These are phyloP conservation scores for Corymbia calophylla DNA, from an alignment of 441 rosid genomes.

Conservation along the genomic window DNA sequence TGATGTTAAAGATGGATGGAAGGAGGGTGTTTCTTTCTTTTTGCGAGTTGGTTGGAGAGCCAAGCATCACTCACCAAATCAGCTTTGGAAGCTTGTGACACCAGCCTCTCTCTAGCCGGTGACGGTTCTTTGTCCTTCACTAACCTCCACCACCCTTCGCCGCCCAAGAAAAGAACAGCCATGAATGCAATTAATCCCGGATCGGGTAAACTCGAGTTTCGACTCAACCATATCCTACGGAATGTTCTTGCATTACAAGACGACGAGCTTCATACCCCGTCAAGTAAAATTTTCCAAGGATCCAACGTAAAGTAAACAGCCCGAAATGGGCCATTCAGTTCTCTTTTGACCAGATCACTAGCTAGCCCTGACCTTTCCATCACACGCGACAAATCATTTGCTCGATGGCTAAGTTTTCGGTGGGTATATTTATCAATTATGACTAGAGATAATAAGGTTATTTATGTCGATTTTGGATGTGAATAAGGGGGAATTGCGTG, in stretches of 20 bases:
- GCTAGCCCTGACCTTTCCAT: too few relatives aligned
- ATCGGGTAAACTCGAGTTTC: too few relatives aligned
- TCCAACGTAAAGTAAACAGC: not conserved
- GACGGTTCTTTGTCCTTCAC: constrained; percentile 4
- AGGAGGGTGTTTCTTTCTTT: not conserved
- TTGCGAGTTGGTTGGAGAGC: not conserved
- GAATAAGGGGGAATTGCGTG: not conserved
- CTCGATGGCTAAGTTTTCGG: not conserved
- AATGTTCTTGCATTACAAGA: too few relatives aligned
- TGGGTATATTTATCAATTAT: not conserved
- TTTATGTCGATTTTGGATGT: not conserved
- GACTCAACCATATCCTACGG: not conserved
- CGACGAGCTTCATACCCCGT: not conserved
- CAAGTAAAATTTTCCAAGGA: not conserved
- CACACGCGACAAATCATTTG: not conserved
- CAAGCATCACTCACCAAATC: not conserved
- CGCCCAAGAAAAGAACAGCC: not conserved
- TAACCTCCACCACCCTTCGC: not conserved
- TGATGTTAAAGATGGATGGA: not conserved
- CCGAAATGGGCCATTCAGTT: not conserved
- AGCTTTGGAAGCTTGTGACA: not conserved
- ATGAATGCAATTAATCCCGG: not conserved
- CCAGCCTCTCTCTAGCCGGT: not conserved
- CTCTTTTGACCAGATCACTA: not conserved
- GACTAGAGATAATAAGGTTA: not conserved